Evolutionary conservation across 306 rosid genomes (phyloP), one percentile per base, ranked within the genome.

Genomic region (Fragaria iinumae): DNA sequence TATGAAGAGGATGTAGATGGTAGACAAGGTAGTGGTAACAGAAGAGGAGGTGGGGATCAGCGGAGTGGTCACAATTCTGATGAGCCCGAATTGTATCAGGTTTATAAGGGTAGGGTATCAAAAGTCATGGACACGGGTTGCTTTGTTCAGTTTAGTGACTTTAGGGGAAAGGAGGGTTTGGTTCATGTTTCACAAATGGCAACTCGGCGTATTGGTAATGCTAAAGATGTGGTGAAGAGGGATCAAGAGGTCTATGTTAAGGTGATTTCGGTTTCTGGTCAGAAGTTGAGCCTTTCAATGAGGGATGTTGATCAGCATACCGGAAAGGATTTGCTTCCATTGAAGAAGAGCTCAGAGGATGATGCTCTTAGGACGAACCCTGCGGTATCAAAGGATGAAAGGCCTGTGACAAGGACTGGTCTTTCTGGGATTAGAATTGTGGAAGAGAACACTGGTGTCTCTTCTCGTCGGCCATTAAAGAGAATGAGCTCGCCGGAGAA

Each of bases 401-500:
- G 96, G 14, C 93, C 89, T 2, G 80, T 83, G 39, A 56, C 87
- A 1, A 86, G 96, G 84, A 90, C 88, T 0, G 97, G 97, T n/a
- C 92, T 93, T 64, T 93, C 97, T 4, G 96, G 97, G 65, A 93
- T 90, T 53, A 89, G 87, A 83, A 93, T 93, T 76, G 80, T 90
- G 72, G 97, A 93, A 80, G 97, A 93, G 81, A 80, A 85, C 45
- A 86, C 74, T 27, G 71, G 79, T 62, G 88, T 69, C 20, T 80
- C 88, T 63, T 82, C 93, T 0, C 92, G 97, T 4, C 85, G 97
- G 67, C 97, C 96, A 4, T 63, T 93, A 67, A 93, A 93, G 91
- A 85, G 96, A 75, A 93, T 93, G 97, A 92, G 97, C 72, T 92
- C 97, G 11, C 97, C 97, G 2, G 97, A 92, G 88, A 90, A 10